Evolutionary conservation across 164 flowering plant species (phyloP).

Genomic region (Nelumbo lutea): DNA sequence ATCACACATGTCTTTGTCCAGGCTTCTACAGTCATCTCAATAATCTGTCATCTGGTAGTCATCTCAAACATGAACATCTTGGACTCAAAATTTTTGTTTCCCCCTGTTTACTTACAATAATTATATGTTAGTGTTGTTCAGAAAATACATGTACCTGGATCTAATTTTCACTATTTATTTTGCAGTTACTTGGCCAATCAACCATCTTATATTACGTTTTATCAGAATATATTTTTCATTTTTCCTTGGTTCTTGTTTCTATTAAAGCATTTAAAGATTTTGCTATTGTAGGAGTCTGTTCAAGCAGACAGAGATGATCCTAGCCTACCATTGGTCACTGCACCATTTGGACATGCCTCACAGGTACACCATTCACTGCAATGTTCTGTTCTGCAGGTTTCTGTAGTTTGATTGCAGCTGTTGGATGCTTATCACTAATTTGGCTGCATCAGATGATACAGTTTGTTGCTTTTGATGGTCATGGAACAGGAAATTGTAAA

Average conservation of each 20-base stretch:
- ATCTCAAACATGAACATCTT: background rate
- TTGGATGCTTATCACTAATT: background rate
- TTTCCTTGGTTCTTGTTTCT: background rate
- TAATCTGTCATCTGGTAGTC: background rate
- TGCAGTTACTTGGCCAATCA: background rate
- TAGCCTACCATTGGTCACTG: conserved; percentile 82
- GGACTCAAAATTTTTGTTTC: no score
- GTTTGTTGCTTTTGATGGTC: background rate
- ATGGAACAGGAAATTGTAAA: conserved; percentile 88
- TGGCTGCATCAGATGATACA: background rate
- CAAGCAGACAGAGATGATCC: conserved; percentile 99
- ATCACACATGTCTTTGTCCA: no score
- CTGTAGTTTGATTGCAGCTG: background rate
- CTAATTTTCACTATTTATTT: background rate
- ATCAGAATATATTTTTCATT: no score
- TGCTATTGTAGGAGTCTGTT: conserved; percentile 51
- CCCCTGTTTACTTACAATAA: no score
- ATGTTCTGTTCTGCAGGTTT: background rate
- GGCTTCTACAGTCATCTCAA: background rate
- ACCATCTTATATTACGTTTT: no score
- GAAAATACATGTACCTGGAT: background rate
- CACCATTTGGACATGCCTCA: conserved; percentile 99
- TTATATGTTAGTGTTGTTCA: no score
- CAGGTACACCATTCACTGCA: conserved; percentile 49
- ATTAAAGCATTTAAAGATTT: conserved; percentile 1